Evolutionary conservation across 2,329 filamentous ascomycete species (phyloP).

Genomic region (Fusarium floridanum): DNA sequence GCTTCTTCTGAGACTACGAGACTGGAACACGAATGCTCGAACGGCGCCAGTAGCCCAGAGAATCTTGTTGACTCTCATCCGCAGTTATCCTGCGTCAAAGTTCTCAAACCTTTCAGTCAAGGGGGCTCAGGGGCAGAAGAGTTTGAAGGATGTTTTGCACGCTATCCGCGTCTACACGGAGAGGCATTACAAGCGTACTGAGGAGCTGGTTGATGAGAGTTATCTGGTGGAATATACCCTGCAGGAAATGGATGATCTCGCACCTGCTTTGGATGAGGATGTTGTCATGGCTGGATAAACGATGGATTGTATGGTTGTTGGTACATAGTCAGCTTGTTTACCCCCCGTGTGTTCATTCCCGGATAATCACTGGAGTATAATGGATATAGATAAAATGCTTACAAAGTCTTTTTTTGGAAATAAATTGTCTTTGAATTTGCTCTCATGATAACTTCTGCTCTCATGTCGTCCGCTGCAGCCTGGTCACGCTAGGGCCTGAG

Average conservation of each 20-base stretch:
- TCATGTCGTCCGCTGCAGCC: no score
- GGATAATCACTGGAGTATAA: conserved; percentile 34
- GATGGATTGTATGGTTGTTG: conserved; percentile 13
- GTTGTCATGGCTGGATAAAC: conserved; percentile 56
- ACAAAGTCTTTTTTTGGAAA: not conserved
- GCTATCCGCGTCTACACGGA: conserved; percentile 93
- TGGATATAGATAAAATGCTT: conserved; percentile 38
- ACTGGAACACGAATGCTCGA: conserved; percentile 97
- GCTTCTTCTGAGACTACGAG: conserved; percentile 83
- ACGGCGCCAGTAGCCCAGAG: conserved; percentile 88
- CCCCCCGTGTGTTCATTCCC: conserved; percentile 9
- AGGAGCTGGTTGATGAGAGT: conserved; percentile 93
- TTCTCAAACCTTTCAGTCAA: conserved; percentile 78
- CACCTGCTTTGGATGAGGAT: conserved; percentile 59
- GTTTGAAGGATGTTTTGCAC: conserved; percentile 85
- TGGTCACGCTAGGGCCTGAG: no score
- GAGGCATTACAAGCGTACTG: conserved; percentile 88
- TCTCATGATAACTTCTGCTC: not conserved
- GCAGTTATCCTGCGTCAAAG: conserved; percentile 82
- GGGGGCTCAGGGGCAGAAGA: conserved; percentile 70
- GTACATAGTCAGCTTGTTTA: conserved; percentile 9
- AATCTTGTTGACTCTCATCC: conserved; percentile 83
- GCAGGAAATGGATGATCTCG: conserved; percentile 87
- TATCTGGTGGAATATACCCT: conserved; percentile 95
- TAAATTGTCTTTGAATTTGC: not conserved